Base-by-base conservation (phyloP, 2,329 filamentous ascomycete species). In the Biscogniauxia mediterranea region DNA sequence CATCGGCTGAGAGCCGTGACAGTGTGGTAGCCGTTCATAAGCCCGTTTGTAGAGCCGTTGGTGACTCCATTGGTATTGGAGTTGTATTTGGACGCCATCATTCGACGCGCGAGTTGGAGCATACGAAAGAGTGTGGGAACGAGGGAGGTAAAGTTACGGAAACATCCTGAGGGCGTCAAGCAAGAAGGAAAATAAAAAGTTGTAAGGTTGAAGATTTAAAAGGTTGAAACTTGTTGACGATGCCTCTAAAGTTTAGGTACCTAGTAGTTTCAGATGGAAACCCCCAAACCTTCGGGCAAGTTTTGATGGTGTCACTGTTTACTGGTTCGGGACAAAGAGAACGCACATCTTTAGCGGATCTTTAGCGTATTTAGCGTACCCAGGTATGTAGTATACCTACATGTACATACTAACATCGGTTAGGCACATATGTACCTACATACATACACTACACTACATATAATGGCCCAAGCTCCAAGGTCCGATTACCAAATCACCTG, bases 1-100 rank as follows among this genome's bases (percentile, higher is more conserved):
- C 93, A 97, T 68, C 93, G 83, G 75, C 89, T 89, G 64, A 97
- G 79, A 51, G 89, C 86, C 17, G 92, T 96, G 62, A 90, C 76
- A 1, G 92, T 96, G 68, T 74, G 68, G 15, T 59, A 59, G 55
- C 59, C 55, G 54, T 65, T 65, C 7, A 60, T 5, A 23, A 5
- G 23, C 5, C 23, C 23, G 23, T 23, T 23, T 2, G 23, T 54
- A 49, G 61, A 38, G 58, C 69, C 68, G 62, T 64, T 64, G 8
- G 60, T 21, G 42, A 62, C 60, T 23, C 63, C 66, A 54, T 64
- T 63, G 46, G 61, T 58, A 9, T 23, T 23, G 23, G 23, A 3
- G 23, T 5, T 23, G 60, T 69, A 68, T 56, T 67, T 62, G 61
- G 66, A 68, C 28, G 68, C 68, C 70, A 73, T 70, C 42, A 64